Percentiles rank a stretch among this genome's conserved stretches.
phyloP scores from a whole-genome alignment of 208 protist species.

The Leishmania lainsoni region DNA sequence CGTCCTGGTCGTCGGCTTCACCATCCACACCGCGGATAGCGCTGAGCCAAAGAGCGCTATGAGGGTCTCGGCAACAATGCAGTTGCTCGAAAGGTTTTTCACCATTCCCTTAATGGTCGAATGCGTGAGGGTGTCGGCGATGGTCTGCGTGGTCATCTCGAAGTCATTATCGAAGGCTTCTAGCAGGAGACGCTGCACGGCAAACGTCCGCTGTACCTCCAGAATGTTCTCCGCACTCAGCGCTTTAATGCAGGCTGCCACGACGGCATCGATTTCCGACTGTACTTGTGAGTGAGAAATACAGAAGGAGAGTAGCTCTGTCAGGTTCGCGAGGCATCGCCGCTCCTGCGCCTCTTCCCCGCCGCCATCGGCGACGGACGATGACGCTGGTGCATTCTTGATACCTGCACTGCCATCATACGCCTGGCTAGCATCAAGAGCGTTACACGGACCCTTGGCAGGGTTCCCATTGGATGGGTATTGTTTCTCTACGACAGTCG shows the following conservation, averaged over 20 bases:
- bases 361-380: not conserved
- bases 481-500: not conserved
- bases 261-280: constrained; percentile 17
- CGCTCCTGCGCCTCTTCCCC: constrained; percentile 17
- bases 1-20: constrained; percentile 44
- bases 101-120: constrained; percentile 40
- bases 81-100: constrained; percentile 46
- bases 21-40: constrained; percentile 41
- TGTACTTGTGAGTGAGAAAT: constrained; percentile 24
- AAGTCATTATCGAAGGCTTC: constrained; percentile 69
- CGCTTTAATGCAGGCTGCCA: constrained; percentile 20
- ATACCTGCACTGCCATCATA: not conserved
- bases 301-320: constrained; percentile 37
- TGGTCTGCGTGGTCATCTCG: constrained; percentile 44
- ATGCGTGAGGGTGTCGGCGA: constrained; percentile 35
- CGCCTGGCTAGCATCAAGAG: not conserved
- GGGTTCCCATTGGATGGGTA: not conserved
- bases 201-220: constrained; percentile 34
- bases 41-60: constrained; percentile 68
- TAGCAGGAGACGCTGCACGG: constrained; percentile 61
- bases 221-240: constrained; percentile 20
- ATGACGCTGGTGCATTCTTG: not conserved
- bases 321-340: constrained; percentile 24
- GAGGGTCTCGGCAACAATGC: constrained; percentile 63
- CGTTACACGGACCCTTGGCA: too few species aligned